Evolutionary conservation across 2,329 filamentous ascomycete genomes (phyloP).

Genomic region (Cladosporium sp.): DNA sequence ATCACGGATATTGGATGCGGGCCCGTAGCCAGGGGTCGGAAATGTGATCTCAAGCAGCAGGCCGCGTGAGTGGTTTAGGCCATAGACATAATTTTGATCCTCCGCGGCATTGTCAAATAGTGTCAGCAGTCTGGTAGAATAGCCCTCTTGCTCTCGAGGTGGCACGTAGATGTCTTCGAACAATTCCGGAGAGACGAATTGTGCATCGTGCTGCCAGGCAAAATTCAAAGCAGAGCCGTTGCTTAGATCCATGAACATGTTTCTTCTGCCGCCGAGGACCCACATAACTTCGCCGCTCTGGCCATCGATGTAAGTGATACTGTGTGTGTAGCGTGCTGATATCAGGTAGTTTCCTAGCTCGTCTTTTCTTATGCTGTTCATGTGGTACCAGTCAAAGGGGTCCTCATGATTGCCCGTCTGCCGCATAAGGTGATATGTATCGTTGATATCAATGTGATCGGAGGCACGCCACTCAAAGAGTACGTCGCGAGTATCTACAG

Average conservation of each 20-base stretch:
- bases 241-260: constrained; percentile 20
- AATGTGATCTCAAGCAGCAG: constrained; percentile 25
- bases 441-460: constrained; percentile 46
- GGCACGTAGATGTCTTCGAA: constrained; percentile 16
- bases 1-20: background rate
- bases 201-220: constrained; percentile 22
- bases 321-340: constrained; percentile 46
- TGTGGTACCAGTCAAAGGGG: constrained; percentile 48
- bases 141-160: constrained; percentile 13
- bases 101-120: constrained; percentile 48
- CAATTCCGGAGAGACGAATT: constrained; percentile 12
- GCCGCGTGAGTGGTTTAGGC: constrained; percentile 20
- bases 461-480: constrained; percentile 27
- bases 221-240: constrained; percentile 20
- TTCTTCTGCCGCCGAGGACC: constrained; percentile 37
- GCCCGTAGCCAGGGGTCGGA: constrained; percentile 13
- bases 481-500: constrained; percentile 8
- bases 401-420: constrained; percentile 34
- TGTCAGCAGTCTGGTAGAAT: constrained; percentile 20
- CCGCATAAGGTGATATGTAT: constrained; percentile 33
- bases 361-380: constrained; percentile 52
- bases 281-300: constrained; percentile 46
- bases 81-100: constrained; percentile 23
- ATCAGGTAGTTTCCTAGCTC: constrained; percentile 49
- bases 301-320: constrained; percentile 45